Evolutionary conservation across 2,329 filamentous ascomycete species (phyloP), one percentile per base, ranked within the genome.

Genomic region (Diplodia scrobiculata): DNA sequence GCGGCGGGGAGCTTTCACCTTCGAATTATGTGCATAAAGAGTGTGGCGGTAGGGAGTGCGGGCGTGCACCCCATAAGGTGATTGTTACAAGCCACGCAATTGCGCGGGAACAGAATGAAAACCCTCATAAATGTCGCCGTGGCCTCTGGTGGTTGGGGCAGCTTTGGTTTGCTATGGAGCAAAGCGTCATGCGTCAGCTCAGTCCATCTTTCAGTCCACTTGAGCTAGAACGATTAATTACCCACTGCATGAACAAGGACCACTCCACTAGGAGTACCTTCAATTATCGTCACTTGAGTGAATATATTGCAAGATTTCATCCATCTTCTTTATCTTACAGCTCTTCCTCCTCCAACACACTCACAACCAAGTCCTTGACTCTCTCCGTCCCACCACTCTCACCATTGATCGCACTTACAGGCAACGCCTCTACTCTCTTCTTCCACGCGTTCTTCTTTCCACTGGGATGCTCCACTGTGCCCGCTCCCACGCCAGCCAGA

Each of bases 371-470:
- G 71, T 91, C 87, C 21, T 91, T 84, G 66, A 95, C 87, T 52
- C 84, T 82, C 63, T 92, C 87, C 9, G 96, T 88, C 2, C 94
- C 93, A 14, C 54, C 53, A 6, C 11, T 34, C 75, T 97, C 88
- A 5, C 90, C 91, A 67, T 89, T 86, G 68, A 97, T 96, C 55
- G 94, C 95, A 75, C 93, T 96, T 55, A 98, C 88, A 0, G 95
- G 95, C 67, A 98, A 87, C 21, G 86, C 90, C 25, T 85, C 82
- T 36, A 87, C 67, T 25, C 79, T 79, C 54, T 79, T 78, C 68
- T 77, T 83, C 86, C 86, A 89, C 5, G 81, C 91, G 84, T 81
- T 88, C 79, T 78, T 83, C 77, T 74, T 79, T n/a, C 75, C 86
- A 70, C 90, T 93, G 0, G 93, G 94, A 77, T 97, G 94, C 32